Conservation (phyloP, 2,329 filamentous ascomycete species). For the Colletotrichum neosansevieriae region DNA sequence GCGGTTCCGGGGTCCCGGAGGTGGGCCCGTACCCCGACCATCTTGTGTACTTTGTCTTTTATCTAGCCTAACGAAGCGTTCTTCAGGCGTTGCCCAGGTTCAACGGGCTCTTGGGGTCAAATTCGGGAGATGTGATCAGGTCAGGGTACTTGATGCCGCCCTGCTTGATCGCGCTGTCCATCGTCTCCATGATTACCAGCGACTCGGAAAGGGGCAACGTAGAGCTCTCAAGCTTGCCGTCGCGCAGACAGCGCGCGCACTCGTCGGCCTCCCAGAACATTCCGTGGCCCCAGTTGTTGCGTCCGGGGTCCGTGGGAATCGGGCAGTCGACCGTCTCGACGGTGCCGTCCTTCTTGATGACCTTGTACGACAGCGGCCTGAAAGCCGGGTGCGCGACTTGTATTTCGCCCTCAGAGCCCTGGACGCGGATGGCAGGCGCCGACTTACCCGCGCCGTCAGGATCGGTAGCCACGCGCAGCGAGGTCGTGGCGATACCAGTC, state of each 20-base stretch:
- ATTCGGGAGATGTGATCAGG: slow-evolving; percentile 68
- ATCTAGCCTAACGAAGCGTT: neutral
- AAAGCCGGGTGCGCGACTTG: slow-evolving; percentile 81
- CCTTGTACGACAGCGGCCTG: slow-evolving; percentile 73
- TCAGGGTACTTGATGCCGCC: slow-evolving; percentile 67
- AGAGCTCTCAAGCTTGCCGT: slow-evolving; percentile 81
- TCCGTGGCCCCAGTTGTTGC: slow-evolving; percentile 73
- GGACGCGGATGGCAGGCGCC: slow-evolving; percentile 80
- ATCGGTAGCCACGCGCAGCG: slow-evolving; percentile 71
- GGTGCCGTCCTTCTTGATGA: slow-evolving; percentile 67
- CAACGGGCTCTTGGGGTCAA: slow-evolving; percentile 70
- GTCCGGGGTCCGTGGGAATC: slow-evolving; percentile 62
- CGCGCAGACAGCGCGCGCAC: slow-evolving; percentile 78
- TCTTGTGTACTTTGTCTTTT: neutral
- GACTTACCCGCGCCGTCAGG: slow-evolving; percentile 68
- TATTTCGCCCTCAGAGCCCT: slow-evolving; percentile 85
- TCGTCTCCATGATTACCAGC: slow-evolving; percentile 84
- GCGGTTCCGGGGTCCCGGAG: slow-evolving; percentile 9
- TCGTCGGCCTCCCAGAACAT: slow-evolving; percentile 94
- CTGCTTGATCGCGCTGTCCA: slow-evolving; percentile 67
- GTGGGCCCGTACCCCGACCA: neutral
- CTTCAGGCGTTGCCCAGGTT: slow-evolving; percentile 63
- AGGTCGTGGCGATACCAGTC: slow-evolving; percentile 79
- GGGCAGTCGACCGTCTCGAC: slow-evolving; percentile 65
- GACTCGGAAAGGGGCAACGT: slow-evolving; percentile 81